phyloP scores from a whole-genome alignment of 106 monocot genomes.

The Allium cepa region DNA sequence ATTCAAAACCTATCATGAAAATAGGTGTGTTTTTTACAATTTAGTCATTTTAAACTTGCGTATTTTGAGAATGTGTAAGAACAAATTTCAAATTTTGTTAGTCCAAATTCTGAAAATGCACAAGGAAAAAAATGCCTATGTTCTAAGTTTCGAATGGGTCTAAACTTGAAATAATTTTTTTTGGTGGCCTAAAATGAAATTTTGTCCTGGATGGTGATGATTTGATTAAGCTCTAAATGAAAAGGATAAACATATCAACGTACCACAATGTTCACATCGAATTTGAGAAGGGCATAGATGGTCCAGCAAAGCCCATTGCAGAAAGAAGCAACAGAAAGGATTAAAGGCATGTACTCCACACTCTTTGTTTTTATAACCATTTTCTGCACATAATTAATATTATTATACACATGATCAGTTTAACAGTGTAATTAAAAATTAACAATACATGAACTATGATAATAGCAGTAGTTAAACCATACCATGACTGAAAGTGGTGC shows the following conservation, averaged over 20 bases:
- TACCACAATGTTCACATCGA: slow-evolving; percentile 12
- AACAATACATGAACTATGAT: neutral
- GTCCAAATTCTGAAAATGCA: too few species aligned
- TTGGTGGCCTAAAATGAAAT: too few species aligned
- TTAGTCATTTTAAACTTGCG: too few species aligned
- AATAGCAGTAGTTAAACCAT: neutral
- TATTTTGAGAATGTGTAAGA: neutral
- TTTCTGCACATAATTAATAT: slow-evolving; percentile 2
- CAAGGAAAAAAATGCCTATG: neutral
- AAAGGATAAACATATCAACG: neutral
- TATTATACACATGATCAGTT: neutral
- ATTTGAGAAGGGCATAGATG: slow-evolving; percentile 9
- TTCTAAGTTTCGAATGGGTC: too few species aligned
- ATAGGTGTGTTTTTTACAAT: too few species aligned
- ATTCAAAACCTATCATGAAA: too few species aligned
- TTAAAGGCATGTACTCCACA: slow-evolving; percentile 13
- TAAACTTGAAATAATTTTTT: too few species aligned
- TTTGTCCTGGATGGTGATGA: too few species aligned
- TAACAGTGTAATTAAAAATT: neutral
- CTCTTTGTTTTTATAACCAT: slow-evolving; percentile 11
- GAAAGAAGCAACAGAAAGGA: slow-evolving; percentile 3
- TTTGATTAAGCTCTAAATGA: too few species aligned
- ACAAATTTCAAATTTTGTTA: neutral
- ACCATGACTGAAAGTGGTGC: slow-evolving; percentile 17
- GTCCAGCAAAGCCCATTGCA: slow-evolving; percentile 9